Conservation (phyloP, 495 filamentous ascomycete species). For the Bombardia bombarda region DNA sequence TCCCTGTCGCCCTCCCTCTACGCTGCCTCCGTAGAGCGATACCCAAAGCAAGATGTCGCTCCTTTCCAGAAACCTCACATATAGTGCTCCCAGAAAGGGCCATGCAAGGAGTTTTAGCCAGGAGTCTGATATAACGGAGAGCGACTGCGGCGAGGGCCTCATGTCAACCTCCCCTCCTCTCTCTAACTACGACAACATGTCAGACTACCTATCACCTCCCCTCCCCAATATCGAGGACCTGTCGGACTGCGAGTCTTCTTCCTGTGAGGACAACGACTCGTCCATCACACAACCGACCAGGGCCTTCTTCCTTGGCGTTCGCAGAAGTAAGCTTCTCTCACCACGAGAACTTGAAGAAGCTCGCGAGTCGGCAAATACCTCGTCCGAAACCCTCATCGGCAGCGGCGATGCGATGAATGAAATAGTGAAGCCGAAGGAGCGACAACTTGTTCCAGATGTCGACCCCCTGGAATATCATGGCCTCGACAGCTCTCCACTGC, state of each 20-base stretch:
- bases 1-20: no score
- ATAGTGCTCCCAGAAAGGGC: no score
- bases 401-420: background rate
- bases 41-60: no score
- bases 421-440: slow-evolving; percentile 1
- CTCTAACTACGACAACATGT: no score
- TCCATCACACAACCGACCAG: slow-evolving; percentile 10
- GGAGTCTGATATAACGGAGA: no score
- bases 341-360: slow-evolving; percentile 10
- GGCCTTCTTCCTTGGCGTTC: slow-evolving; percentile 12
- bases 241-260: slow-evolving; percentile 10
- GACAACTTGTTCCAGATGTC: background rate
- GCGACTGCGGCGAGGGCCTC: no score
- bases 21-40: no score
- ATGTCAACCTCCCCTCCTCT: no score
- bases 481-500: slow-evolving; percentile 12
- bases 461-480: slow-evolving; percentile 10
- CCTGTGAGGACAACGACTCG: slow-evolving; percentile 4
- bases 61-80: no score
- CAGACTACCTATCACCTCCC: no score
- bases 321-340: slow-evolving; percentile 2
- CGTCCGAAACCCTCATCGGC: slow-evolving; percentile 1
- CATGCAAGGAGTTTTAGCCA: no score
- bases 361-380: background rate
- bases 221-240: slow-evolving; percentile 9